These are phyloP conservation scores for Gossypium bickii DNA, from an alignment of 345 rosid species.

Conservation along the genomic window DNA sequence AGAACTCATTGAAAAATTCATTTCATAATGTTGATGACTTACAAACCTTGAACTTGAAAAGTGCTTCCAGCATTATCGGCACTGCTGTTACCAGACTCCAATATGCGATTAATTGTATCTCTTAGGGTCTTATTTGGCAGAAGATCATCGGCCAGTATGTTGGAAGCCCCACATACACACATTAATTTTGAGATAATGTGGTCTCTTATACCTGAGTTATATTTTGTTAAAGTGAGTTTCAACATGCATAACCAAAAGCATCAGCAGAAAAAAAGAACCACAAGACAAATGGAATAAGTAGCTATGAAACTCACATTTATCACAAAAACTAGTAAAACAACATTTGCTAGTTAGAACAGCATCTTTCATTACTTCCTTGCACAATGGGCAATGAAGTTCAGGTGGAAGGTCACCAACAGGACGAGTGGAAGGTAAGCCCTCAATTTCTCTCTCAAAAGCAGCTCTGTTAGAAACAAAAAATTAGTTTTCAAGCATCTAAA, in stretches of 20 bases:
- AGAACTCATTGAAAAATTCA: slow-evolving; percentile 17
- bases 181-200: slow-evolving; percentile 64
- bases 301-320: slow-evolving; percentile 51
- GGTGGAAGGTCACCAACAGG: slow-evolving; percentile 95
- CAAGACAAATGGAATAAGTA: neutral
- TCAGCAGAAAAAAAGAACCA: neutral
- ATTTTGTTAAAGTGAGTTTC: slow-evolving; percentile 17
- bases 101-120: slow-evolving; percentile 83
- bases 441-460: slow-evolving; percentile 94
- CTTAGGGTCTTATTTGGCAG: slow-evolving; percentile 93
- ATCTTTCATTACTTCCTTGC: slow-evolving; percentile 92
- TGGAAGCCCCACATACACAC: slow-evolving; percentile 85
- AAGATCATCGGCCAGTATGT: slow-evolving; percentile 90
- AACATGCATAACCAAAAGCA: neutral
- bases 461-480: slow-evolving; percentile 47
- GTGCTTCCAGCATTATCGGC: slow-evolving; percentile 79
- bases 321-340: slow-evolving; percentile 82
- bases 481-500: slow-evolving; percentile 11
- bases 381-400: slow-evolving; percentile 90
- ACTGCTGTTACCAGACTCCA: slow-evolving; percentile 90
- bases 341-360: slow-evolving; percentile 95
- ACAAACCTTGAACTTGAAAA: slow-evolving; percentile 81
- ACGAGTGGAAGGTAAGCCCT: slow-evolving; percentile 88
- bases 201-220: slow-evolving; percentile 74
- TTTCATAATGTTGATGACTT: neutral